phyloP scores from a whole-genome alignment of 139 green algal genomes.

The Micromonas pusilla region DNA sequence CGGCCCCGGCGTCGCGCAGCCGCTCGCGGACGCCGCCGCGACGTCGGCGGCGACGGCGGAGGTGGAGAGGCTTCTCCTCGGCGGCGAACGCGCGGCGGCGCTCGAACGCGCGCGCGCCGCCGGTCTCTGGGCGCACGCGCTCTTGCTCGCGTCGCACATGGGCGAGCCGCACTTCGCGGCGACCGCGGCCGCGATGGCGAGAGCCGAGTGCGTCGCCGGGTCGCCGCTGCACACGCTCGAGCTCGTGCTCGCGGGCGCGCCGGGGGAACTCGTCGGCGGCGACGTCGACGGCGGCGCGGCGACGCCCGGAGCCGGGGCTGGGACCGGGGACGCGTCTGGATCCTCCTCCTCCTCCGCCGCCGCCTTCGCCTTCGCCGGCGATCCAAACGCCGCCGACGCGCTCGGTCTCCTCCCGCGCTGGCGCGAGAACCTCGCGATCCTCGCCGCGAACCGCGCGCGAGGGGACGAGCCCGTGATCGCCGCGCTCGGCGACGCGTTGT shows the following conservation, averaged over 20 bases:
- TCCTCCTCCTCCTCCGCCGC: not conserved
- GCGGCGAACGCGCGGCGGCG: not conserved
- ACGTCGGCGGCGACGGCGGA: not conserved
- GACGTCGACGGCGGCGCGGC: too few species aligned
- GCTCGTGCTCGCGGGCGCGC: constrained; percentile 51
- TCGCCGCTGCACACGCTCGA: constrained; percentile 55
- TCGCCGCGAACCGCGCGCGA: constrained; percentile 50
- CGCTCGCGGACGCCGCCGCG: not conserved
- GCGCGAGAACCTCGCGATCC: constrained; percentile 63
- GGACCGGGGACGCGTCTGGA: not conserved
- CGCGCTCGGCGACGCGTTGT: constrained; percentile 58
- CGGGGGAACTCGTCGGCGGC: constrained; percentile 38
- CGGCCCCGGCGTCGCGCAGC: too few species aligned
- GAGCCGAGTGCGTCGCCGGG: constrained; percentile 20
- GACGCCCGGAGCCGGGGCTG: too few species aligned
- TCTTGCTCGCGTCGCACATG: constrained; percentile 1
- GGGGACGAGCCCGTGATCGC: constrained; percentile 50
- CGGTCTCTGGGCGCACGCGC: not conserved
- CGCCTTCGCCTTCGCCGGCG: not conserved
- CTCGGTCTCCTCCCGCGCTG: constrained; percentile 48
- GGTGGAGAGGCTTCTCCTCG: not conserved
- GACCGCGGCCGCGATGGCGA: not conserved
- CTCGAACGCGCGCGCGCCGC: not conserved
- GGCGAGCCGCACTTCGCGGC: not conserved
- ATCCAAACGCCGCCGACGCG: not conserved